Conservation (phyloP, 2,329 filamentous ascomycete genomes). For the Nemania sp. region DNA sequence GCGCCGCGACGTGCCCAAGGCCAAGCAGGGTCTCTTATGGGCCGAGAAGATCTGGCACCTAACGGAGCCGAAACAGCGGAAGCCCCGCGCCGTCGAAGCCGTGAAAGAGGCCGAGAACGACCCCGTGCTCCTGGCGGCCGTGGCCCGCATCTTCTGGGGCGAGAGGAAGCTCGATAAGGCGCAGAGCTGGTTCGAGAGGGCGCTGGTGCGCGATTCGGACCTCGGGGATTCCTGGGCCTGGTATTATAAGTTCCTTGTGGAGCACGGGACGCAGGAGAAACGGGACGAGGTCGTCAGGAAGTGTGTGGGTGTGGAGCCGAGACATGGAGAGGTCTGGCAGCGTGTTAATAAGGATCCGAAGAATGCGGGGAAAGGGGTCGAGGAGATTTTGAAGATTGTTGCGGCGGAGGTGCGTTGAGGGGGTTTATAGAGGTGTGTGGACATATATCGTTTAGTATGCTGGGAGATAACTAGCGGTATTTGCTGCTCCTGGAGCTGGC, state of each 20-base stretch:
- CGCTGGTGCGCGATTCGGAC: conserved; percentile 83
- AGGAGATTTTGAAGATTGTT: conserved; percentile 83
- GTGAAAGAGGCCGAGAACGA: conserved; percentile 98
- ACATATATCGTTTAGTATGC: background rate
- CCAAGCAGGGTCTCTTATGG: conserved; percentile 78
- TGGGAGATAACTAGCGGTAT: too few relatives aligned
- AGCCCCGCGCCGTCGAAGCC: conserved; percentile 86
- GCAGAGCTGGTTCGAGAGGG: conserved; percentile 96
- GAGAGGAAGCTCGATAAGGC: conserved; percentile 93
- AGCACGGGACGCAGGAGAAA: conserved; percentile 96
- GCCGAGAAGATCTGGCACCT: conserved; percentile 94
- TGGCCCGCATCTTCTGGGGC: conserved; percentile 94
- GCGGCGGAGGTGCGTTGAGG: conserved; percentile 46
- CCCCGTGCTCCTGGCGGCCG: conserved; percentile 83
- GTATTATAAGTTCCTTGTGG: conserved; percentile 91
- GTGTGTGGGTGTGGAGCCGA: conserved; percentile 80
- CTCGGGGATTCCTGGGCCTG: conserved; percentile 94
- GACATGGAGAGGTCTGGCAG: conserved; percentile 93
- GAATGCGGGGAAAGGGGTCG: conserved; percentile 73
- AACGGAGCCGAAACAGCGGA: conserved; percentile 87
- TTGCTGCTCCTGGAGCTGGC: too few relatives aligned
- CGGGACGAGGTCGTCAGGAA: conserved; percentile 79
- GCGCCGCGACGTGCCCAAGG: conserved; percentile 82
- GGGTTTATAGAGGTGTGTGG: background rate
- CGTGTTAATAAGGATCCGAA: conserved; percentile 79